phyloP scores from a whole-genome alignment of 495 filamentous ascomycete genomes.

The Rusavskia elegans region DNA sequence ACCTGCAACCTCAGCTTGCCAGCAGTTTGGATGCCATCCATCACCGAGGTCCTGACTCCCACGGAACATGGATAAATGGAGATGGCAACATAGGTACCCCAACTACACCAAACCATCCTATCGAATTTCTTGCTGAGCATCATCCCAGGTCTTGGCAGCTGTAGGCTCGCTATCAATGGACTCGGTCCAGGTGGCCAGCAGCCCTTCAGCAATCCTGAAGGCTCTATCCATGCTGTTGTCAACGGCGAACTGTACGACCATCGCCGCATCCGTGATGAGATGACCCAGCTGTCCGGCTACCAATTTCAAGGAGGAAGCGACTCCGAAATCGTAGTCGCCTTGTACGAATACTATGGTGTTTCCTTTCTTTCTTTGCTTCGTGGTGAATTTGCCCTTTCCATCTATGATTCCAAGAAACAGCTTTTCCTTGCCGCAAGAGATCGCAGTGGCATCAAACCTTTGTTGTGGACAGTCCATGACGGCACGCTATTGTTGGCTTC shows the following conservation, averaged over 20 bases:
- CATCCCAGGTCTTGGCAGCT: slow-evolving; percentile 23
- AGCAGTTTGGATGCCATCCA: slow-evolving; percentile 22
- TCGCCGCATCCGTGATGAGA: slow-evolving; percentile 21
- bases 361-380: slow-evolving; percentile 29
- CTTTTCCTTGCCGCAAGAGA: slow-evolving; percentile 30
- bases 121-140: not conserved
- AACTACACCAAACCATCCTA: not conserved
- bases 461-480: slow-evolving; percentile 28
- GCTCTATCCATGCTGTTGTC: slow-evolving; percentile 31
- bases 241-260: slow-evolving; percentile 41
- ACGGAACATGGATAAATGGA: slow-evolving; percentile 28
- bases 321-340: slow-evolving; percentile 32
- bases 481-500: slow-evolving; percentile 23
- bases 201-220: slow-evolving; percentile 26
- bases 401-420: slow-evolving; percentile 26
- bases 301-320: slow-evolving; percentile 27
- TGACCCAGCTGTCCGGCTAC: slow-evolving; percentile 17
- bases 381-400: slow-evolving; percentile 33
- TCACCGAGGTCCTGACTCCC: slow-evolving; percentile 32
- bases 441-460: slow-evolving; percentile 37
- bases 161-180: slow-evolving; percentile 36
- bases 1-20: slow-evolving; percentile 5
- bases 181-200: slow-evolving; percentile 28
- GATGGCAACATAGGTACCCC: slow-evolving; percentile 21
- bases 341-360: slow-evolving; percentile 31